These are phyloP conservation scores for Cryphonectria naterciae DNA, from an alignment of 2,329 filamentous ascomycete species.

Conservation along the genomic window DNA sequence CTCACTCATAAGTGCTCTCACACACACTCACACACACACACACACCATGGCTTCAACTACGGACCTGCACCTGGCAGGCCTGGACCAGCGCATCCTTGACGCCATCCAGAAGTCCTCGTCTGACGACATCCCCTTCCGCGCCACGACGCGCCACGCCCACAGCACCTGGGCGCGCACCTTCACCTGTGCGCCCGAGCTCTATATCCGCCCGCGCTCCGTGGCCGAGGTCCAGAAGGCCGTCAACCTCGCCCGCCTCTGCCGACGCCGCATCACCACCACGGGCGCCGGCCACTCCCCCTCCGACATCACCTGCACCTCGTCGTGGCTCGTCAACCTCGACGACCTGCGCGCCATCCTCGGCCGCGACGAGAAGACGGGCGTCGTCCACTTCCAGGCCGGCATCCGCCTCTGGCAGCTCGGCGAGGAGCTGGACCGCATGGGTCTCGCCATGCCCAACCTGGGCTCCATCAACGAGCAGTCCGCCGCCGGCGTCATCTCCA, in stretches of 20 bases:
- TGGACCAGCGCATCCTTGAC: constrained; percentile 28
- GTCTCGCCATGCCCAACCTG: constrained; percentile 86
- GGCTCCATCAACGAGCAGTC: constrained; percentile 96
- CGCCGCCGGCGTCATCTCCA: constrained; percentile 88
- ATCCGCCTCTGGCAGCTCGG: constrained; percentile 80
- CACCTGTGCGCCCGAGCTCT: constrained; percentile 85
- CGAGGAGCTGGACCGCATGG: constrained; percentile 71
- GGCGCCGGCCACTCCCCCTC: constrained; percentile 30
- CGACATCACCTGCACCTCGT: constrained; percentile 30
- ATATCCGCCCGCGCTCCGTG: constrained; percentile 80
- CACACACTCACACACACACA: too few species aligned
- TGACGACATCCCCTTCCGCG: constrained; percentile 72
- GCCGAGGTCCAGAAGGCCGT: constrained; percentile 84
- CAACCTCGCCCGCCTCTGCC: constrained; percentile 77
- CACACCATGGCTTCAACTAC: constrained; percentile 7
- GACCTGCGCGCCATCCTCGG: constrained; percentile 73
- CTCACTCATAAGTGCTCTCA: too few species aligned
- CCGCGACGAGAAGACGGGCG: constrained; percentile 66
- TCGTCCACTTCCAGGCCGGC: constrained; percentile 83
- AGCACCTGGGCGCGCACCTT: constrained; percentile 96
- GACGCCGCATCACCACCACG: constrained; percentile 75
- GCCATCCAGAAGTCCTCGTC: constrained; percentile 24
- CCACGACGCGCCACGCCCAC: constrained; percentile 73
- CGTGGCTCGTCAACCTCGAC: constrained; percentile 70
- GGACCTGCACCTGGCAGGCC: constrained; percentile 25